phyloP scores from a whole-genome alignment of 805 yeast genomes.

The Aciculoconidium aculeatum region DNA sequence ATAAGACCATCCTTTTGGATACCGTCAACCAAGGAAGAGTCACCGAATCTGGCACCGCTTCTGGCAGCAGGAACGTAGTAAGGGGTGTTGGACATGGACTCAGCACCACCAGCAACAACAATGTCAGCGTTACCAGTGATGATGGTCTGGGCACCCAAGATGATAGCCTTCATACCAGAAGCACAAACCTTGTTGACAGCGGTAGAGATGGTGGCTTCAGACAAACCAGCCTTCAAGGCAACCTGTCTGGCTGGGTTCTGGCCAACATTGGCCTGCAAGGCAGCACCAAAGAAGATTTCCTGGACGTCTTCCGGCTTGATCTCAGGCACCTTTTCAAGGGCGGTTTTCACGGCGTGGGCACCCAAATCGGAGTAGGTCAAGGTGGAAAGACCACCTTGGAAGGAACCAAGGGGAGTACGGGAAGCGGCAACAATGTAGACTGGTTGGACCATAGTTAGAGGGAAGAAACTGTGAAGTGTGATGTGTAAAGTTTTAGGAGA shows the following conservation, averaged over 20 bases:
- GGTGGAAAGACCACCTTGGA: conserved; percentile 78
- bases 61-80: conserved; percentile 86
- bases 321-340: conserved; percentile 75
- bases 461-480: no score
- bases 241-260: conserved; percentile 99
- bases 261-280: conserved; percentile 86
- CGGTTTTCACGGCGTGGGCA: conserved; percentile 85
- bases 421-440: conserved; percentile 90
- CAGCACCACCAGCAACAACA: conserved; percentile 96
- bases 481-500: no score
- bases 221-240: conserved; percentile 83
- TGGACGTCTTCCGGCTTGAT: conserved; percentile 74
- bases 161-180: conserved; percentile 88
- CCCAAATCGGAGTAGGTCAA: conserved; percentile 83
- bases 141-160: conserved; percentile 86
- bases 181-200: conserved; percentile 97
- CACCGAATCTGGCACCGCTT: conserved; percentile 87
- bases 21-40: conserved; percentile 74
- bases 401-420: conserved; percentile 95
- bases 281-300: conserved; percentile 91
- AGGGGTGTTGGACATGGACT: conserved; percentile 94
- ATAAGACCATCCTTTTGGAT: conserved; percentile 86
- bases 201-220: conserved; percentile 75
- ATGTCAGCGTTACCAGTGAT: conserved; percentile 86
- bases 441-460: conserved; percentile 16